phyloP scores from a whole-genome alignment of 1,284 basidiomycete species.

The Chalciporus sp. region DNA sequence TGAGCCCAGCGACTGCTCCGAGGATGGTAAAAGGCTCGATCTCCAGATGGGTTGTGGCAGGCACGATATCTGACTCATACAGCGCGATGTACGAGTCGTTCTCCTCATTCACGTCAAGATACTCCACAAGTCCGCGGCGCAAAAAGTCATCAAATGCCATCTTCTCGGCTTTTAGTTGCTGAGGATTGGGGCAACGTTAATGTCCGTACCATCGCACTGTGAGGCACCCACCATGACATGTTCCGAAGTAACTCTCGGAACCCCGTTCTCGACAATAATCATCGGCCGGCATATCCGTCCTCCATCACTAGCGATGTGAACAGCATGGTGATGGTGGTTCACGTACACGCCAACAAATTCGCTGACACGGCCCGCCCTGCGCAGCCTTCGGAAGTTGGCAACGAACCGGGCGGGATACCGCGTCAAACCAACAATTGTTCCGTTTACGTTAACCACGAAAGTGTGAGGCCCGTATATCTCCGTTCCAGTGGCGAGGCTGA shows the following conservation, averaged over 20 bases:
- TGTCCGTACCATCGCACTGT: constrained; percentile 6
- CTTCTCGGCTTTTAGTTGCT: constrained; percentile 81
- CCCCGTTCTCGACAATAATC: constrained; percentile 93
- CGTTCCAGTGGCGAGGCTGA: constrained; percentile 88
- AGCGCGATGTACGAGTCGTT: constrained; percentile 98
- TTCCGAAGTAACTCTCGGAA: constrained; percentile 76
- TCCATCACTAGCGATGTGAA: constrained; percentile 97
- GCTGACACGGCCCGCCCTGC: constrained; percentile 89
- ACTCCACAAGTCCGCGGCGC: constrained; percentile 95
- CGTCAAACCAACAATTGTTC: constrained; percentile 93
- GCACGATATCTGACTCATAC: constrained; percentile 87
- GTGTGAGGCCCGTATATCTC: constrained; percentile 94
- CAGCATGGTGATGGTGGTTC: constrained; percentile 93
- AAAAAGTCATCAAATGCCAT: constrained; percentile 96
- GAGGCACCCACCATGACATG: constrained; percentile 70
- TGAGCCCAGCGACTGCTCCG: constrained; percentile 96
- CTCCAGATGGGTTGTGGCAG: constrained; percentile 91
- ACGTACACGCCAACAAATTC: constrained; percentile 98
- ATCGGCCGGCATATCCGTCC: constrained; percentile 97
- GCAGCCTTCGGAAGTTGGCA: constrained; percentile 86
- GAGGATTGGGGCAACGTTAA: constrained; percentile 19
- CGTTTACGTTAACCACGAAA: constrained; percentile 97
- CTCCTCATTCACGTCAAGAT: constrained; percentile 99
- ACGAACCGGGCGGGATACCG: constrained; percentile 89
- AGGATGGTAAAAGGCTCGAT: constrained; percentile 99